Evolutionary conservation across 192 early-diverging fungal species (phyloP).

Genomic region (Umbelopsis ramanniana): DNA sequence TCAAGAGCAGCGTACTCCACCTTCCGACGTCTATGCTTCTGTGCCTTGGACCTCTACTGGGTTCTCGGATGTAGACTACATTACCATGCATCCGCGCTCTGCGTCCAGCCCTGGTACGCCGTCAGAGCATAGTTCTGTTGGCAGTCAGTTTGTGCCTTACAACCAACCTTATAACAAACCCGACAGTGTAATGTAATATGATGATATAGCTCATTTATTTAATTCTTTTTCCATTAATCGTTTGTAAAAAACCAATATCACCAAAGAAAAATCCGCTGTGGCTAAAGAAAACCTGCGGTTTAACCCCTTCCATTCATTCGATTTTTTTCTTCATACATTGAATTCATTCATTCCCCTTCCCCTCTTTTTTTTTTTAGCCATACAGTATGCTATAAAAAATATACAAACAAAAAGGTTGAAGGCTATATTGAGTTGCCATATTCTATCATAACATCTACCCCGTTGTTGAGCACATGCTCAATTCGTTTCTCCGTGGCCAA

Average conservation of each 20-base stretch:
- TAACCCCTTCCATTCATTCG: not conserved
- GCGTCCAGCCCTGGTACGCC: not conserved
- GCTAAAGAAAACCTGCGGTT: not conserved
- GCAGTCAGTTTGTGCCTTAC: conserved; percentile 1
- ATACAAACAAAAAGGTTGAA: not conserved
- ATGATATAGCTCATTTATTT: too few species aligned
- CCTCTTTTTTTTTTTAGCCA: not conserved
- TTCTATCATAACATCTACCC: conserved; percentile 22
- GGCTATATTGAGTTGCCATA: not conserved
- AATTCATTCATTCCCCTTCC: not conserved
- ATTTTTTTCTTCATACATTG: not conserved
- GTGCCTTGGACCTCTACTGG: not conserved
- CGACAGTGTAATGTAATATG: not conserved
- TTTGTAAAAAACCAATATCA: not conserved
- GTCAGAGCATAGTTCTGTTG: conserved; percentile 2
- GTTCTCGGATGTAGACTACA: not conserved
- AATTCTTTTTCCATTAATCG: not conserved
- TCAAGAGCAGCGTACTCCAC: not conserved
- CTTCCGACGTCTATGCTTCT: not conserved
- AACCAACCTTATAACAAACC: not conserved
- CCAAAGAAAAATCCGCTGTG: not conserved
- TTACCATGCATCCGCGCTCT: not conserved
- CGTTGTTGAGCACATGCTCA: conserved; percentile 16
- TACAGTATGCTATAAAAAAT: not conserved
- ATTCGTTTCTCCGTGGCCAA: conserved; percentile 17